Evolutionary conservation across 768 basidiomycete genomes (phyloP).

Genomic region (Tylopilus plumbeoviolaceoides): DNA sequence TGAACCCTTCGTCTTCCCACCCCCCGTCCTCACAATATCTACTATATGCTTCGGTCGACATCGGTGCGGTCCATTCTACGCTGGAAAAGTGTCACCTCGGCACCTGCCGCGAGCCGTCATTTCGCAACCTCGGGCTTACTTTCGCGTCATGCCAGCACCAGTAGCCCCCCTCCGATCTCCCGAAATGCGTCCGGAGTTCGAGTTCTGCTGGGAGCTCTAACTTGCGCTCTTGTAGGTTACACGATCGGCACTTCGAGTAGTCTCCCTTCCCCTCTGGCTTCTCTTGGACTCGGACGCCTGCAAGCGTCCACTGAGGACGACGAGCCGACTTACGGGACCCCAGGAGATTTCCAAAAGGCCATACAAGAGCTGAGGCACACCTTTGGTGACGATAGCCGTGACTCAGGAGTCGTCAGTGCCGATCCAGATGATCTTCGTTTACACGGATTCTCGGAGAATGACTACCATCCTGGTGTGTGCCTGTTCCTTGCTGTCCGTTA

Average conservation of each 20-base stretch:
- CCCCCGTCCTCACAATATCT: background rate
- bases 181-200: slow-evolving; percentile 2
- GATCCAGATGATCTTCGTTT: slow-evolving; percentile 46
- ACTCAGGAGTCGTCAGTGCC: slow-evolving; percentile 38
- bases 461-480: slow-evolving; percentile 46
- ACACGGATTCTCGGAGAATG: slow-evolving; percentile 54
- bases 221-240: slow-evolving; percentile 20
- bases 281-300: slow-evolving; percentile 4
- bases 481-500: background rate
- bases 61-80: slow-evolving; percentile 2
- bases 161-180: background rate
- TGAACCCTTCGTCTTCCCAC: background rate
- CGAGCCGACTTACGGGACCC: slow-evolving; percentile 44
- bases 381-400: slow-evolving; percentile 24
- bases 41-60: slow-evolving; percentile 12
- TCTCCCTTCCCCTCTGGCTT: slow-evolving; percentile 3
- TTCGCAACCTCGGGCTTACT: background rate
- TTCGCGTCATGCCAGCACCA: slow-evolving; percentile 11
- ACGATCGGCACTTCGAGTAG: slow-evolving; percentile 12
- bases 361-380: slow-evolving; percentile 44
- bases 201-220: slow-evolving; percentile 16
- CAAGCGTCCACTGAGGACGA: background rate
- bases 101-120: background rate
- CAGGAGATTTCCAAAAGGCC: slow-evolving; percentile 49
- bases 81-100: background rate